Conservation (phyloP, 108 stramenopile species). For the Skeletonema tropicum region DNA sequence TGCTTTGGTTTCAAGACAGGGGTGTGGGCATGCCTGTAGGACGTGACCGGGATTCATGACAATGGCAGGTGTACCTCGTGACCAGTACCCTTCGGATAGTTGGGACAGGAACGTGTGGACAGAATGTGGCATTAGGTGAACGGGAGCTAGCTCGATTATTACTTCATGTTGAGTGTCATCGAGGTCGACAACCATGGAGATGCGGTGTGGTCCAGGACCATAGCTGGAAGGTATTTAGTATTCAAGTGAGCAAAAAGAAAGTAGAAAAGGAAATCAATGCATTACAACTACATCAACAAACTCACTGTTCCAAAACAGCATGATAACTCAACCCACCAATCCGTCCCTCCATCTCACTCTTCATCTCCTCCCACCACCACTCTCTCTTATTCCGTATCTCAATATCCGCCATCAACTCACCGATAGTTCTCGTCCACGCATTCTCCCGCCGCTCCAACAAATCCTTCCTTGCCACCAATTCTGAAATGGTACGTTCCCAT, state of each 20-base stretch:
- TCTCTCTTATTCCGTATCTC: constrained; percentile 36
- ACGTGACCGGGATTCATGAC: constrained; percentile 85
- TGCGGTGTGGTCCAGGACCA: constrained; percentile 43
- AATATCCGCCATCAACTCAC: constrained; percentile 42
- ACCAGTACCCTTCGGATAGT: constrained; percentile 58
- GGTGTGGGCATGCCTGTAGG: constrained; percentile 79
- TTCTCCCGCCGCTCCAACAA: constrained; percentile 35
- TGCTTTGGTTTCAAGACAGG: constrained; percentile 58
- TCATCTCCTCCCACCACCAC: constrained; percentile 36
- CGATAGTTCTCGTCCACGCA: constrained; percentile 46
- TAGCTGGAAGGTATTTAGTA: constrained; percentile 22
- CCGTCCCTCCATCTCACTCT: constrained; percentile 35
- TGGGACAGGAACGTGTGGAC: constrained; percentile 57
- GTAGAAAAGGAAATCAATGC: too few species aligned
- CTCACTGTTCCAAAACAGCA: constrained; percentile 39
- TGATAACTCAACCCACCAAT: constrained; percentile 37
- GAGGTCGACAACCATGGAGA: constrained; percentile 36
- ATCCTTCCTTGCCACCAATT: constrained; percentile 30
- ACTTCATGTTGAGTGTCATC: constrained; percentile 28
- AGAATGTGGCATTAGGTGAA: constrained; percentile 55
- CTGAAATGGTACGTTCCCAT: constrained; percentile 45
- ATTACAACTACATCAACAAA: not conserved
- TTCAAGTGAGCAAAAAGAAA: not conserved
- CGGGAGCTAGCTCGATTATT: constrained; percentile 37
- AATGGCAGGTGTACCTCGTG: constrained; percentile 67